Conservation (phyloP, 331 rosid species). For the Cydonia oblonga region DNA sequence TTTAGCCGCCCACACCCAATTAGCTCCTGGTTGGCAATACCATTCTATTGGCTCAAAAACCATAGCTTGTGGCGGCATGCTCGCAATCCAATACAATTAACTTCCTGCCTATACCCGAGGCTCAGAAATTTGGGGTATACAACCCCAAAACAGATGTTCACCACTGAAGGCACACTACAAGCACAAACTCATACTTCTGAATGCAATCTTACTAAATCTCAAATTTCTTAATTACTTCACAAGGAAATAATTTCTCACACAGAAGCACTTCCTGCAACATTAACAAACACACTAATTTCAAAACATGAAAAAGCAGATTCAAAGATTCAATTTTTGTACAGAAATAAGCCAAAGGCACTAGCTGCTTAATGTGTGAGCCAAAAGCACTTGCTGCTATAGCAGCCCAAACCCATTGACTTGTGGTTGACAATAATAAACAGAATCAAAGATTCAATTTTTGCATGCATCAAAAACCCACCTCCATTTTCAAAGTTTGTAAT, state of each 20-base stretch:
- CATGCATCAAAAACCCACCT: too few relatives aligned
- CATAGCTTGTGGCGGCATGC: constrained; percentile 20
- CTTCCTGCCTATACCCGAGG: too few relatives aligned
- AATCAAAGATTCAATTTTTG: background rate
- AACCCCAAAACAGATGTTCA: background rate
- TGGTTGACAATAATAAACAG: too few relatives aligned
- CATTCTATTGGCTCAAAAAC: constrained; percentile 48
- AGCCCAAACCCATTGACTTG: too few relatives aligned
- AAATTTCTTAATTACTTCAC: background rate
- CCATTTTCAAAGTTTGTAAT: background rate
- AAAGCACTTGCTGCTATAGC: too few relatives aligned
- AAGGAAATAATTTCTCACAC: background rate
- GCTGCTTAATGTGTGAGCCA: too few relatives aligned
- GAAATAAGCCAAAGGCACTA: too few relatives aligned
- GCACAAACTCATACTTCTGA: background rate
- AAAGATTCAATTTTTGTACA: too few relatives aligned
- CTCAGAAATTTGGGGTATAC: too few relatives aligned
- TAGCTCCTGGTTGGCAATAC: constrained; percentile 62
- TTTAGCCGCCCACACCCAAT: constrained; percentile 43
- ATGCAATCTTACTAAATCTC: background rate
- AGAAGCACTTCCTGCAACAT: constrained; percentile 9
- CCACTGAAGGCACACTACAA: background rate
- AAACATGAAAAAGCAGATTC: too few relatives aligned
- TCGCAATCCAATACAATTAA: too few relatives aligned
- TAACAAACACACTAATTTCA: too few relatives aligned